A percentile compares a stretch with the other conserved stretches of the same genome.
phyloP scores from a whole-genome alignment of 2,329 filamentous ascomycete species.

The Neonectria ditissima region DNA sequence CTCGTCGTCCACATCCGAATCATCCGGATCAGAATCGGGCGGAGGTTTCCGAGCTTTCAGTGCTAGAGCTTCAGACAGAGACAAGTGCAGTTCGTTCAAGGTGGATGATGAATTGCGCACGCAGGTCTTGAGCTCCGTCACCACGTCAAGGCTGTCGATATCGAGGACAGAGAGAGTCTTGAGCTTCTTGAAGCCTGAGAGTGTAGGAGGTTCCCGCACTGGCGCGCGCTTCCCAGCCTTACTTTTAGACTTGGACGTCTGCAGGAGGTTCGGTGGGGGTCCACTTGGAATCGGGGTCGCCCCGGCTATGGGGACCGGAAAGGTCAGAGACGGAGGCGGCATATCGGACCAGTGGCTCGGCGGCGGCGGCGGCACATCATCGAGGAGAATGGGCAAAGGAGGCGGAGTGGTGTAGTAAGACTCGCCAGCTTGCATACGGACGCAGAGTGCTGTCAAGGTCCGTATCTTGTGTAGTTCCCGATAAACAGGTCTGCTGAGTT shows the following conservation, averaged over 20 bases:
- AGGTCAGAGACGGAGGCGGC: slow-evolving; percentile 40
- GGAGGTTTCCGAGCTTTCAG: slow-evolving; percentile 52
- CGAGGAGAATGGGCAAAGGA: slow-evolving; percentile 54
- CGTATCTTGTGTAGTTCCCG: slow-evolving; percentile 65
- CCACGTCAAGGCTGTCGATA: slow-evolving; percentile 68
- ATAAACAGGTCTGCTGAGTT: slow-evolving; percentile 70
- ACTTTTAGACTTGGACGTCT: slow-evolving; percentile 52
- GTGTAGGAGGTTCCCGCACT: slow-evolving; percentile 60
- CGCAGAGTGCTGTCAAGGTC: slow-evolving; percentile 64
- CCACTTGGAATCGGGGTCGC: slow-evolving; percentile 36
- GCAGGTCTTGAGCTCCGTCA: slow-evolving; percentile 67
- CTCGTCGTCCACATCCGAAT: slow-evolving; percentile 67
- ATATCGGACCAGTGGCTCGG: slow-evolving; percentile 45
- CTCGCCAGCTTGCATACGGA: slow-evolving; percentile 69
- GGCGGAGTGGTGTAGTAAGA: slow-evolving; percentile 66
- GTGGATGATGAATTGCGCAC: slow-evolving; percentile 66
- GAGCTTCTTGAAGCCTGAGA: slow-evolving; percentile 69
- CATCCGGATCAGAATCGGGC: slow-evolving; percentile 57
- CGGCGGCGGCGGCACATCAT: slow-evolving; percentile 46
- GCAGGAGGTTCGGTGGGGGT: slow-evolving; percentile 47
- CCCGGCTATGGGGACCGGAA: slow-evolving; percentile 32
- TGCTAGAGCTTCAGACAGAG: slow-evolving; percentile 67
- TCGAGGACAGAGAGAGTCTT: slow-evolving; percentile 67
- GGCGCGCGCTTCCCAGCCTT: slow-evolving; percentile 49
- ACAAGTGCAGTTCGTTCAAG: slow-evolving; percentile 66